Conservation (phyloP, 164 flowering plant genomes). For the Hamamelis virginiana region DNA sequence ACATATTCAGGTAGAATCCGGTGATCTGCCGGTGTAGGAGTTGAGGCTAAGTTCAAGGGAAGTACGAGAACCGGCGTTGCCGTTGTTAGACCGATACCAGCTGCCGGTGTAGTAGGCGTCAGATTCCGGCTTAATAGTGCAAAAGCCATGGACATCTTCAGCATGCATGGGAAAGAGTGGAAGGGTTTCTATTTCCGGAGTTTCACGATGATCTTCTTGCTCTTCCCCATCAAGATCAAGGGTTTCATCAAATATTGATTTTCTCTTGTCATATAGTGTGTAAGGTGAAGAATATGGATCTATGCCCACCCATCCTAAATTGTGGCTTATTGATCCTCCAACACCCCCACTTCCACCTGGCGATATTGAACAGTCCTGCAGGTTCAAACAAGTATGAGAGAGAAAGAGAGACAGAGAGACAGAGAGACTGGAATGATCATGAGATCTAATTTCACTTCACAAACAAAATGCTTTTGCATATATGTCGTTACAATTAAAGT, state of each 20-base stretch:
- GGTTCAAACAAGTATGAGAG: neutral
- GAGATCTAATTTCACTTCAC: no score
- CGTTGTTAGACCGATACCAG: slow-evolving; percentile 29
- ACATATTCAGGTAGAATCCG: slow-evolving; percentile 7
- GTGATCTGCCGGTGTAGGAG: slow-evolving; percentile 35
- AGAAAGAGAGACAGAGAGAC: neutral
- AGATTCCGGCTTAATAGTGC: slow-evolving; percentile 16
- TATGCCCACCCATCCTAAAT: slow-evolving; percentile 47
- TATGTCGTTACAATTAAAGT: no score
- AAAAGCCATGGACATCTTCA: slow-evolving; percentile 33
- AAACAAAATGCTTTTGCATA: no score
- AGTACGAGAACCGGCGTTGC: slow-evolving; percentile 24
- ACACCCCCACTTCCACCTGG: slow-evolving; percentile 25
- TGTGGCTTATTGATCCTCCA: slow-evolving; percentile 34
- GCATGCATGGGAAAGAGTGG: slow-evolving; percentile 84
- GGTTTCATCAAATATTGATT: slow-evolving; percentile 10
- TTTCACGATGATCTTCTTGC: slow-evolving; percentile 24
- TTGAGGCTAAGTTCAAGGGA: slow-evolving; percentile 80
- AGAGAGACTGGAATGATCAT: no score
- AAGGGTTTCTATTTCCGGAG: slow-evolving; percentile 62
- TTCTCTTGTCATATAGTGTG: slow-evolving; percentile 30
- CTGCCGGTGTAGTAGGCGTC: slow-evolving; percentile 27
- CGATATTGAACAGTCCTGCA: slow-evolving; percentile 73
- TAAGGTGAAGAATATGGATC: slow-evolving; percentile 37
- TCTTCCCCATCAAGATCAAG: slow-evolving; percentile 23